Evolutionary conservation across 495 filamentous ascomycete genomes (phyloP).

Genomic region (Ramalina intermedia): DNA sequence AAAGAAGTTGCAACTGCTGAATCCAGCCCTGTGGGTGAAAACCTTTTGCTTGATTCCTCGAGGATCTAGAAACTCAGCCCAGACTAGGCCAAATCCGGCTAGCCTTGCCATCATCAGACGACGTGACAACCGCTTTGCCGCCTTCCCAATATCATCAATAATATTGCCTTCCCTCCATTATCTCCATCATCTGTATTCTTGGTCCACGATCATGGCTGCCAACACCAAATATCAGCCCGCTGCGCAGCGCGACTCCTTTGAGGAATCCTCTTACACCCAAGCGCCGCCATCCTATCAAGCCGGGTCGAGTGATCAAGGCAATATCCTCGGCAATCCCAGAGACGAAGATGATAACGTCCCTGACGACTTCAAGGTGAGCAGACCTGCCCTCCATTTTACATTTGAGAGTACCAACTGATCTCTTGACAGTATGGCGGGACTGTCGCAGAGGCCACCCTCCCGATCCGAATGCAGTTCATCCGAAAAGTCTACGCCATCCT

Average conservation of each 20-base stretch:
- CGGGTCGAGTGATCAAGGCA: conserved; percentile 32
- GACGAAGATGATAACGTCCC: conserved; percentile 82
- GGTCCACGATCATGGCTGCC: conserved; percentile 38
- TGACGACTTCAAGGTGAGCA: conserved; percentile 83
- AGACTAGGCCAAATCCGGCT: no score
- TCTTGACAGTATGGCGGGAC: conserved; percentile 61
- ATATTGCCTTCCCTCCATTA: neutral
- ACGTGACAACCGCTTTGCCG: neutral
- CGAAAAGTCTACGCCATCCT: conserved; percentile 84
- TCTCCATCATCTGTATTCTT: neutral
- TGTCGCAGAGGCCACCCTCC: conserved; percentile 82
- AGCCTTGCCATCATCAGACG: no score
- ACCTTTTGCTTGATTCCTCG: no score
- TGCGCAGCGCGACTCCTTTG: conserved; percentile 59
- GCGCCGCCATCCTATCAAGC: conserved; percentile 71
- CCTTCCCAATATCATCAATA: neutral
- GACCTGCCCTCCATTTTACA: neutral
- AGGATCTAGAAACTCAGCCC: no score
- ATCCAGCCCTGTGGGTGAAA: no score
- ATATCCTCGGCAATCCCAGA: conserved; percentile 51
- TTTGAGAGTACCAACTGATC: conserved; percentile 1
- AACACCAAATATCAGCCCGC: conserved; percentile 58
- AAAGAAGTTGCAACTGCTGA: no score
- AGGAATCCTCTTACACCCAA: conserved; percentile 55
- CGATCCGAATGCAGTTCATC: conserved; percentile 95